These are phyloP conservation scores for Chaetomium cochliodes DNA, from an alignment of 495 filamentous ascomycete genomes.

Conservation along the genomic window DNA sequence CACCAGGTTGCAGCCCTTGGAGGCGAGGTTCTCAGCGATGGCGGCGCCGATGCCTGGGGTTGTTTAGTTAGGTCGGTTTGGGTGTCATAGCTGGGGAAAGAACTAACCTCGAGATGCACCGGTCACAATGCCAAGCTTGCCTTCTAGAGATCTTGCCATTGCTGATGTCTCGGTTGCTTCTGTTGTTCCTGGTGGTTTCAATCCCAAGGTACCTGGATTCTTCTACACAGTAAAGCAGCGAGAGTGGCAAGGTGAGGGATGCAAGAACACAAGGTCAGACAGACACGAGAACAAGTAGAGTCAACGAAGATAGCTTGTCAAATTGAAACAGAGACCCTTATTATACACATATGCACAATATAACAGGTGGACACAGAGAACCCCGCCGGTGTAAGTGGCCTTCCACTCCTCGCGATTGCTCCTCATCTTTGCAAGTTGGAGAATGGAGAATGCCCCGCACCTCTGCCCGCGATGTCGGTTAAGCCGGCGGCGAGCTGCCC, in stretches of 20 bases:
- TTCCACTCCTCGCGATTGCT: too few relatives aligned
- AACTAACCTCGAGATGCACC: constrained; percentile 67
- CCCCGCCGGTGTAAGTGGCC: constrained; percentile 12
- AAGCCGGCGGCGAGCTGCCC: constrained; percentile 25
- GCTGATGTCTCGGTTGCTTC: not conserved
- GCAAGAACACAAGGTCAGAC: not conserved
- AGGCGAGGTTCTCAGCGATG: constrained; percentile 75
- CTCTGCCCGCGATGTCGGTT: constrained; percentile 11
- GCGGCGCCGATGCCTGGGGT: constrained; percentile 78
- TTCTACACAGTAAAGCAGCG: too few relatives aligned
- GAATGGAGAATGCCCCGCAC: constrained; percentile 20
- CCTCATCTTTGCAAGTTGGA: constrained; percentile 9
- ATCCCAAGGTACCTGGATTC: not conserved
- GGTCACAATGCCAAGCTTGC: constrained; percentile 75
- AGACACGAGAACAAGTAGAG: not conserved
- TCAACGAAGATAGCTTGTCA: not conserved
- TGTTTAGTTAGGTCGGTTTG: constrained; percentile 20
- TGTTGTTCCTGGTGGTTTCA: constrained; percentile 2
- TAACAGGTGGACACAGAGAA: constrained; percentile 6
- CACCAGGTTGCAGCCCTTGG: constrained; percentile 67
- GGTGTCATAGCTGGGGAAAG: not conserved
- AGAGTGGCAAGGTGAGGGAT: too few relatives aligned
- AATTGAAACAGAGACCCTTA: not conserved
- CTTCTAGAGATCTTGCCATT: constrained; percentile 52
- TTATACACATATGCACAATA: constrained; percentile 18